phyloP scores from a whole-genome alignment of 352 stramenopile species.

The Pythium sp. region DNA sequence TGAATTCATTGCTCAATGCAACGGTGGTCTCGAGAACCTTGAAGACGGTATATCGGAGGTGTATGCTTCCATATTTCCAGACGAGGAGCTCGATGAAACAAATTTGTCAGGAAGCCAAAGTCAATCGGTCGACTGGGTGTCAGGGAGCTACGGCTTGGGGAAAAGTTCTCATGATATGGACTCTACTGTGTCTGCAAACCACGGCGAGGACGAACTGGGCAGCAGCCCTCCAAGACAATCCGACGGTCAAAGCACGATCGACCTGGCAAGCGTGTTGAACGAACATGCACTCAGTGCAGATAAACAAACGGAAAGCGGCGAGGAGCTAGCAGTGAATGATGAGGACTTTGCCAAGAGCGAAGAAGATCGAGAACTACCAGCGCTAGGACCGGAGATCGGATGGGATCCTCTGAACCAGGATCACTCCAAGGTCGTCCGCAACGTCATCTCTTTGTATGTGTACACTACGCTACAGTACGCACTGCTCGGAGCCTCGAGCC shows the following conservation, averaged over 20 bases:
- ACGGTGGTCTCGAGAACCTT: conserved; percentile 18
- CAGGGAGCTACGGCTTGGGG: background rate
- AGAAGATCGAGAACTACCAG: background rate
- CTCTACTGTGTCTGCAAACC: background rate
- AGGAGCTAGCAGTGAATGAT: background rate
- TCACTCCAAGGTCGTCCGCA: conserved; percentile 19
- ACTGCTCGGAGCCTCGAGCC: conserved; percentile 14
- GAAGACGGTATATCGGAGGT: conserved; percentile 19
- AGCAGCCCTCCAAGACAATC: background rate
- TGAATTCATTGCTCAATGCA: conserved; percentile 16
- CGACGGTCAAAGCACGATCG: background rate
- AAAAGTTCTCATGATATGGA: background rate
- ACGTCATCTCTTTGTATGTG: conserved; percentile 24
- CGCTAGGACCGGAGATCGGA: conserved; percentile 11
- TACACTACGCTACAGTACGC: conserved; percentile 22
- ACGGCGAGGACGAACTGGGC: background rate
- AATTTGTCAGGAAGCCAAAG: background rate
- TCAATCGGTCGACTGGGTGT: background rate
- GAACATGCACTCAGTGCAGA: background rate
- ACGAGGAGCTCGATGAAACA: background rate
- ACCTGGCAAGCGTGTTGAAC: background rate
- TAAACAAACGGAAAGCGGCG: background rate
- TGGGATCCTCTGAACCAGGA: conserved; percentile 23
- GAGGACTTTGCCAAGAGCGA: background rate
- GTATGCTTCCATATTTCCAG: conserved; percentile 10